A percentile compares a stretch with the other conserved stretches of the same genome.
phyloP scores from a whole-genome alignment of 2,329 filamentous ascomycete species.

The Penicillium sp. region DNA sequence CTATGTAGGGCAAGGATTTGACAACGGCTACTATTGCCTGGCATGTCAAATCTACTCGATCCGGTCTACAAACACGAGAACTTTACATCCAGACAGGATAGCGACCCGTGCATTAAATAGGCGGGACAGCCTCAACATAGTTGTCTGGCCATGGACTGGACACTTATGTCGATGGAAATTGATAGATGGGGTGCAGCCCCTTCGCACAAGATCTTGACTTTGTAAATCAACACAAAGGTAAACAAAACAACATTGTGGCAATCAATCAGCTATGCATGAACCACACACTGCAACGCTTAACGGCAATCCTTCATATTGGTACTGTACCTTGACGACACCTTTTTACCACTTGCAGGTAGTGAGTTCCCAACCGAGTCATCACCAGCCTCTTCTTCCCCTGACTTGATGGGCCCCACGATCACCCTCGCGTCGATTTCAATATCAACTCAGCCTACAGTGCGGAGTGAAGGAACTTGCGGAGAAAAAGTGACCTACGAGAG shows the following conservation, averaged over 20 bases:
- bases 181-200: neutral
- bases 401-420: conserved; percentile 9
- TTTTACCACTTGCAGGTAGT: neutral
- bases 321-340: neutral
- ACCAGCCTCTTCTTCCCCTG: neutral
- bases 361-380: neutral
- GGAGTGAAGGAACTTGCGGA: conserved; percentile 10
- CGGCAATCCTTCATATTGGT: neutral
- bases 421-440: conserved; percentile 5
- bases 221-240: neutral
- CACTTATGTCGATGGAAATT: neutral
- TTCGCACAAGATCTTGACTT: neutral
- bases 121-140: neutral
- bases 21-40: neutral
- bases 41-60: neutral
- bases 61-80: no score
- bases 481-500: conserved; percentile 17
- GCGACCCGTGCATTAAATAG: neutral
- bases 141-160: no score
- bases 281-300: neutral
- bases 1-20: neutral
- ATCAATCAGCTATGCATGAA: neutral
- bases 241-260: neutral
- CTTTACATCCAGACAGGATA: neutral
- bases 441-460: conserved; percentile 3